phyloP scores from a whole-genome alignment of 2,329 filamentous ascomycete species.

The Macroventuria anomochaeta region DNA sequence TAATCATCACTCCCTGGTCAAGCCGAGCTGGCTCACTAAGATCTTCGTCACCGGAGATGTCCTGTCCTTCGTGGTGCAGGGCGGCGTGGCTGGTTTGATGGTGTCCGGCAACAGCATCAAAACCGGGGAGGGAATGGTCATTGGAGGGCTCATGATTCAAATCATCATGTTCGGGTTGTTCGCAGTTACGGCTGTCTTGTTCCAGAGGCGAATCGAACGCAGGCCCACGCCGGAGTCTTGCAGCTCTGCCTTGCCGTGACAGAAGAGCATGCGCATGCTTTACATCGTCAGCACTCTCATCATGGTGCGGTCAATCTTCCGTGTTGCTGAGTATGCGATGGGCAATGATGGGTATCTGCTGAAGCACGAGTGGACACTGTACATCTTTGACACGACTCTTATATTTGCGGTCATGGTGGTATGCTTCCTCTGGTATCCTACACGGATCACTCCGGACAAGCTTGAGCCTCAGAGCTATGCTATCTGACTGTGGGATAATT shows the following conservation, averaged over 20 bases:
- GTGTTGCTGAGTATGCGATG: slow-evolving; percentile 56
- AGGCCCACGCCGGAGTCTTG: slow-evolving; percentile 18
- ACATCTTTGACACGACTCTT: slow-evolving; percentile 53
- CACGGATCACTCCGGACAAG: slow-evolving; percentile 7
- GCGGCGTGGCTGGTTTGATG: slow-evolving; percentile 47
- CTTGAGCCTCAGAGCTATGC: slow-evolving; percentile 6
- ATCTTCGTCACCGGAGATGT: slow-evolving; percentile 54
- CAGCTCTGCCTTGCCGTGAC: slow-evolving; percentile 19
- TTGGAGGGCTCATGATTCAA: slow-evolving; percentile 55
- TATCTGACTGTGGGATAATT: no score
- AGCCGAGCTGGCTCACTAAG: slow-evolving; percentile 48
- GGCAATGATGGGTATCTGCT: slow-evolving; percentile 54
- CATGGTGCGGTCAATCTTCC: slow-evolving; percentile 56
- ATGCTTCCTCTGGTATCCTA: slow-evolving; percentile 16
- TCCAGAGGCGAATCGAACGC: slow-evolving; percentile 11
- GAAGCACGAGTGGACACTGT: slow-evolving; percentile 51
- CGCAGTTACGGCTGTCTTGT: slow-evolving; percentile 31
- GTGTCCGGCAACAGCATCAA: slow-evolving; percentile 19
- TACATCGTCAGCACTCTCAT: slow-evolving; percentile 55
- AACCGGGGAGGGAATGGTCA: slow-evolving; percentile 46
- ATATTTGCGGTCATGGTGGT: slow-evolving; percentile 52
- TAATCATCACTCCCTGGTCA: slow-evolving; percentile 47
- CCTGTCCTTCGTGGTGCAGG: slow-evolving; percentile 53
- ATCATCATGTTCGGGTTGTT: slow-evolving; percentile 57
- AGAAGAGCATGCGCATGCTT: slow-evolving; percentile 50